These are phyloP conservation scores for Plectosphaerella sp. DNA, from an alignment of 2,329 filamentous ascomycete genomes.

Conservation along the genomic window DNA sequence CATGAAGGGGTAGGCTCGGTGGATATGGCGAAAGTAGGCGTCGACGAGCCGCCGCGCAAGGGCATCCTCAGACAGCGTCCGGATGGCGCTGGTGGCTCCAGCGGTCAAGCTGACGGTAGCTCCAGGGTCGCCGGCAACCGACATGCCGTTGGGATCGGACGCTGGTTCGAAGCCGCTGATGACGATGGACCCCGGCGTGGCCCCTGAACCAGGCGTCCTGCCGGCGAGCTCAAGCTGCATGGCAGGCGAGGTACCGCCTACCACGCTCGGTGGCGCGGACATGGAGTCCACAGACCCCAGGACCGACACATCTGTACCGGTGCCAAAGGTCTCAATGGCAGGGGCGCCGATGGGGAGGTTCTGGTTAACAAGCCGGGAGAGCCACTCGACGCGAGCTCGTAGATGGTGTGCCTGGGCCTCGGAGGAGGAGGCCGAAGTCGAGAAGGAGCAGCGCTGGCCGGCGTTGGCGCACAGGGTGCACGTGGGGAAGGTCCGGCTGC, in stretches of 20 bases:
- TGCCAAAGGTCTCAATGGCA: constrained; percentile 29
- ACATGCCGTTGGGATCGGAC: constrained; percentile 5
- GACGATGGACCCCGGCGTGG: constrained; percentile 6
- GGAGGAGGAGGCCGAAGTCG: constrained; percentile 20
- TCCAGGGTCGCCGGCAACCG: constrained; percentile 4
- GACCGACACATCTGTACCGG: constrained; percentile 23
- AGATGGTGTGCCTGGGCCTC: constrained; percentile 30
- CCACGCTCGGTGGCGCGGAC: not conserved
- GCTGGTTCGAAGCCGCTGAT: not conserved
- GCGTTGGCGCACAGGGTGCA: constrained; percentile 34
- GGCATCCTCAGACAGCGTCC: constrained; percentile 15
- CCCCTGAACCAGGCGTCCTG: constrained; percentile 4
- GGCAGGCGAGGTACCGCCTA: too few relatives aligned
- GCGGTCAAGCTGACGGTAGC: constrained; percentile 2
- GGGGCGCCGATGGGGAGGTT: constrained; percentile 17
- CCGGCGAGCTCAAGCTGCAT: constrained; percentile 2
- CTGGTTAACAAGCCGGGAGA: constrained; percentile 30
- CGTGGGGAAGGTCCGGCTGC: constrained; percentile 33
- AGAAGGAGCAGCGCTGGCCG: constrained; percentile 32
- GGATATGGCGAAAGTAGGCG: constrained; percentile 40
- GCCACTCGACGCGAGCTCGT: constrained; percentile 34
- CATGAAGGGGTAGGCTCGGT: constrained; percentile 40
- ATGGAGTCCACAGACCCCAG: not conserved
- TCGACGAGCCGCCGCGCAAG: constrained; percentile 30
- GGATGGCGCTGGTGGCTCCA: not conserved